Conservation (phyloP, 2,329 filamentous ascomycete genomes). For the Chaetomiaceae sp. region DNA sequence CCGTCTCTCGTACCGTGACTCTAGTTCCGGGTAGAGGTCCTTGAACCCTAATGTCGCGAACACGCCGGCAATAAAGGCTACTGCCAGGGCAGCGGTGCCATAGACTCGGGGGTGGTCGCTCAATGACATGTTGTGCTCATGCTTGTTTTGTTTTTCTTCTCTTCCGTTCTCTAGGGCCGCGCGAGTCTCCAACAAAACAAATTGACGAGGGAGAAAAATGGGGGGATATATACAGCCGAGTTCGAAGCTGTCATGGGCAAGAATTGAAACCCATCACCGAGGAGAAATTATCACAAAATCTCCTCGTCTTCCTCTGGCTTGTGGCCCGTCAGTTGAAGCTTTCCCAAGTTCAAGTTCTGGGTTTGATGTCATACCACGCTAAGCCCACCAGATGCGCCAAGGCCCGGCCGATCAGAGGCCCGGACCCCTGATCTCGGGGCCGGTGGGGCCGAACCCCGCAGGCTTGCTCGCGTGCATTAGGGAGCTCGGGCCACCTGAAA, state of each 20-base stretch:
- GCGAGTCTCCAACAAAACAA: background rate
- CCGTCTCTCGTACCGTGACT: conserved; percentile 55
- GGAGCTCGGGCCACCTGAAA: conserved; percentile 27
- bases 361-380: conserved; percentile 7
- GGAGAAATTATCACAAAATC: too few species aligned
- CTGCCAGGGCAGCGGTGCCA: conserved; percentile 60
- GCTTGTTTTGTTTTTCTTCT: conserved; percentile 10
- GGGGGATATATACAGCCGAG: background rate
- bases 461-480: background rate
- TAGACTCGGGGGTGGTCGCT: conserved; percentile 59
- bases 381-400: background rate
- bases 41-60: conserved; percentile 73
- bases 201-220: background rate
- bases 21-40: conserved; percentile 72
- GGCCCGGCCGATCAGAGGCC: background rate
- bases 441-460: conserved; percentile 5
- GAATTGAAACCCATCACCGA: too few species aligned
- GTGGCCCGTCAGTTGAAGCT: background rate
- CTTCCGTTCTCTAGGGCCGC: background rate
- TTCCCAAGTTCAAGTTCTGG: background rate
- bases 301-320: too few species aligned
- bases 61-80: conserved; percentile 74
- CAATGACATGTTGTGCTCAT: conserved; percentile 48
- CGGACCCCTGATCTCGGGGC: background rate
- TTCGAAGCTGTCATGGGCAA: too few species aligned